phyloP scores from a whole-genome alignment of 129 eudicot genomes.

The Pulicaria dysenterica region DNA sequence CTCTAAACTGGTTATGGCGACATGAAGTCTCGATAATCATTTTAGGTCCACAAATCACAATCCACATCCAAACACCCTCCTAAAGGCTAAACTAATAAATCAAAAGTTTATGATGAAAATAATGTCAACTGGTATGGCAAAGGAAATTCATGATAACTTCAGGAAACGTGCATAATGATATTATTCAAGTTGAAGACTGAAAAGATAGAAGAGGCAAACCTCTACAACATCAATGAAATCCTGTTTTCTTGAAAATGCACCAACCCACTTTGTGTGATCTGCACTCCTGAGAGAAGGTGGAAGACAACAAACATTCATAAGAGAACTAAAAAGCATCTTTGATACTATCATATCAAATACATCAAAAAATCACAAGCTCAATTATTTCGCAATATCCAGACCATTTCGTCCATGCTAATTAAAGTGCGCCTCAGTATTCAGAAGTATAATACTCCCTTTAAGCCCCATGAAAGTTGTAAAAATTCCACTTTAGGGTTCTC shows the following conservation, averaged over 20 bases:
- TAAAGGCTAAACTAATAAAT: too few species aligned
- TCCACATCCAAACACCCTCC: too few species aligned
- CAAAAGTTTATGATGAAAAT: neutral
- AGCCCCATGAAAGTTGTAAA: neutral
- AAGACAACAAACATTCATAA: constrained; percentile 6
- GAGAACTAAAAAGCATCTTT: neutral
- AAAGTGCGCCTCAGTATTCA: neutral
- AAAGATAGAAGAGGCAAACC: constrained; percentile 45
- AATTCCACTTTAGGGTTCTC: neutral
- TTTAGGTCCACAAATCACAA: too few species aligned
- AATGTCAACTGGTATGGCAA: constrained; percentile 3
- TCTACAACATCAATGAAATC: constrained; percentile 96
- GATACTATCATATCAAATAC: neutral
- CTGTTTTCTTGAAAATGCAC: constrained; percentile 78
- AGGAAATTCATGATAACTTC: neutral
- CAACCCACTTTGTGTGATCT: constrained; percentile 97
- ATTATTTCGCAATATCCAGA: neutral
- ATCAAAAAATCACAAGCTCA: neutral
- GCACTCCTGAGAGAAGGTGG: constrained; percentile 65
- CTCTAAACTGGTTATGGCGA: too few species aligned
- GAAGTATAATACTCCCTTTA: neutral
- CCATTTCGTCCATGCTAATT: neutral
- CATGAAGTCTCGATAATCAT: too few species aligned
- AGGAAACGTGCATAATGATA: neutral
- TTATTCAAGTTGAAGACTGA: constrained; percentile 4